Conservation (phyloP, 2,329 filamentous ascomycete genomes). For the Colletotrichum sp. region DNA sequence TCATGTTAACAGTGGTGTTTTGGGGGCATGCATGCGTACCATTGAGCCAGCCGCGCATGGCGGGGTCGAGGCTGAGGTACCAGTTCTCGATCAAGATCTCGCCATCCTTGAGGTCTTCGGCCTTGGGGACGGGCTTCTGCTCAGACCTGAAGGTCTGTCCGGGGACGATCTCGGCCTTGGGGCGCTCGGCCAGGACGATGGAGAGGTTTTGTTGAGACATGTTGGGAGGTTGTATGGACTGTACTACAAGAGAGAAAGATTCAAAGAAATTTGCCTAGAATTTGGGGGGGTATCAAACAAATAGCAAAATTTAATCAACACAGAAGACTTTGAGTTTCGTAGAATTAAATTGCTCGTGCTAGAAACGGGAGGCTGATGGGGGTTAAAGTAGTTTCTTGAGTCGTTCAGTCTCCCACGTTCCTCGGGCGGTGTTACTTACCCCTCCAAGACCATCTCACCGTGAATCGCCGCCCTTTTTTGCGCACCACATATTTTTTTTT, state of each 20-base stretch:
- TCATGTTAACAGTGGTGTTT: too few species aligned
- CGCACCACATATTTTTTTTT: not conserved
- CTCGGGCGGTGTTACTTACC: not conserved
- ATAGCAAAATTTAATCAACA: not conserved
- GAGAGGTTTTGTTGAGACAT: constrained; percentile 52
- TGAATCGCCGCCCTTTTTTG: not conserved
- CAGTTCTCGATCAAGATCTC: constrained; percentile 65
- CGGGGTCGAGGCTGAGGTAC: constrained; percentile 75
- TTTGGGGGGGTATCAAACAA: not conserved
- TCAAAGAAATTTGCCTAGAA: not conserved
- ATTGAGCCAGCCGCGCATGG: constrained; percentile 78
- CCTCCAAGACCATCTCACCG: not conserved
- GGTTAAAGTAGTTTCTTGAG: not conserved
- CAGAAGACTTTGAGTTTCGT: not conserved
- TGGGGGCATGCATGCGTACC: constrained; percentile 40
- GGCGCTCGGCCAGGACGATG: constrained; percentile 69
- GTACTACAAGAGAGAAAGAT: not conserved
- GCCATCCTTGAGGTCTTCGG: constrained; percentile 63
- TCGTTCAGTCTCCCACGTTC: not conserved
- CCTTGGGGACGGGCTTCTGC: constrained; percentile 54
- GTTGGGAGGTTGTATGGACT: constrained; percentile 3
- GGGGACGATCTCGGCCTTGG: constrained; percentile 63
- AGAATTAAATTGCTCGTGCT: not conserved
- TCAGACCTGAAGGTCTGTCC: constrained; percentile 68
- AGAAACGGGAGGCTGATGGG: not conserved